phyloP scores from a whole-genome alignment of 176 grass and related monocot genomes.

The Bromus sterilis region DNA sequence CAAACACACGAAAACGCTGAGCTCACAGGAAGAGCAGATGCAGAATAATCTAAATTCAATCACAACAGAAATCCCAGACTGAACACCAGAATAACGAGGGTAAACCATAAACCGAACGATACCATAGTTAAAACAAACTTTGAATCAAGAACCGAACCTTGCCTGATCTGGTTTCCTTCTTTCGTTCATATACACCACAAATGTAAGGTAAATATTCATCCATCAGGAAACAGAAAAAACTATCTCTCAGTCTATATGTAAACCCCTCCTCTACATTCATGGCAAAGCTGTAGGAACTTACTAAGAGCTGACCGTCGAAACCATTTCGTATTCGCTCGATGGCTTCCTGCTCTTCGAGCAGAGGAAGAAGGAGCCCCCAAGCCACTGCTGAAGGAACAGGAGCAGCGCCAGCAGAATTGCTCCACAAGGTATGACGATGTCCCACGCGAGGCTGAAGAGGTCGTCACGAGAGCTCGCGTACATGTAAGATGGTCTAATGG shows the following conservation, averaged over 20 bases:
- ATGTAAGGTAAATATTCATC: too few relatives aligned
- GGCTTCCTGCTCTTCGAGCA: slow-evolving; percentile 28
- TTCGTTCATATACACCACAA: slow-evolving; percentile 14
- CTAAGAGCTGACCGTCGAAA: slow-evolving; percentile 38
- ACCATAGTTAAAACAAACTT: background rate
- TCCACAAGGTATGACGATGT: slow-evolving; percentile 64
- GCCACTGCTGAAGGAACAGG: slow-evolving; percentile 53
- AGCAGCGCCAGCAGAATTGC: slow-evolving; percentile 24
- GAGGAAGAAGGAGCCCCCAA: slow-evolving; percentile 62
- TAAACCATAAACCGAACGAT: background rate
- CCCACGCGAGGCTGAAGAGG: slow-evolving; percentile 61
- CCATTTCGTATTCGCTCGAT: slow-evolving; percentile 50
- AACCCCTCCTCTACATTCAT: background rate
- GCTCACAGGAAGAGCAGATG: too few relatives aligned
- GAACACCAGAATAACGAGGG: too few relatives aligned
- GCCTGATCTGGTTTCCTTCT: background rate
- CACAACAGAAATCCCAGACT: too few relatives aligned
- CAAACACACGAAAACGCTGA: too few relatives aligned
- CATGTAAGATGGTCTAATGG: slow-evolving; percentile 42
- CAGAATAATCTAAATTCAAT: too few relatives aligned
- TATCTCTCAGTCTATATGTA: background rate
- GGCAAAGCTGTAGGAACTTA: background rate
- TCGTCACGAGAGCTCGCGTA: slow-evolving; percentile 53
- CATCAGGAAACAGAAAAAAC: background rate
- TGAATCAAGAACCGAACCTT: background rate